These are phyloP conservation scores for Teratosphaeria nubilosa DNA, from an alignment of 2,329 filamentous ascomycete species.

Conservation along the genomic window DNA sequence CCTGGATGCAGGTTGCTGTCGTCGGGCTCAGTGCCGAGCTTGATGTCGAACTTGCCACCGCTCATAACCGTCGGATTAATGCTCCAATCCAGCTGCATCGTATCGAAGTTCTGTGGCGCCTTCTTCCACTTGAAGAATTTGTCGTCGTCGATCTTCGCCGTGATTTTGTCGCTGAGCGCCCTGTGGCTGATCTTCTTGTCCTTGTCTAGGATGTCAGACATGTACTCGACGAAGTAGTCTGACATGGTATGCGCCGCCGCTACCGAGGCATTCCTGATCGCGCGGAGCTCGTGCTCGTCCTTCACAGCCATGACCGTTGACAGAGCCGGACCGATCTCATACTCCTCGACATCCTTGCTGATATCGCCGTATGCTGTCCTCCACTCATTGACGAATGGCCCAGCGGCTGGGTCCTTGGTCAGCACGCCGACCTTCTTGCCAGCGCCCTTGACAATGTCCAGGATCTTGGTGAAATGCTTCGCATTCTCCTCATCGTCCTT, in stretches of 20 bases:
- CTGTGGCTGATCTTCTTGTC: slow-evolving; percentile 96
- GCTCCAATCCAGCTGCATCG: slow-evolving; percentile 85
- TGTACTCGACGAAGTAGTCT: slow-evolving; percentile 94
- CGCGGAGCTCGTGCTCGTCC: slow-evolving; percentile 85
- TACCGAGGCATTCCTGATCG: slow-evolving; percentile 87
- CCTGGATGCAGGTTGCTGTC: slow-evolving; percentile 76
- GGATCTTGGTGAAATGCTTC: slow-evolving; percentile 75
- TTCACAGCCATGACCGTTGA: slow-evolving; percentile 86
- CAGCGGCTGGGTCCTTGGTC: slow-evolving; percentile 71
- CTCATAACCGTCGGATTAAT: slow-evolving; percentile 86
- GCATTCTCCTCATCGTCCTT: slow-evolving; percentile 89
- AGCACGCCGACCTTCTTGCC: slow-evolving; percentile 88
- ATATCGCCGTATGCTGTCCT: slow-evolving; percentile 69
- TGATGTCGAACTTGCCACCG: slow-evolving; percentile 88
- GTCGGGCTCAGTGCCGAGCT: slow-evolving; percentile 67
- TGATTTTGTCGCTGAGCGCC: slow-evolving; percentile 73
- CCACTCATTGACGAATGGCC: slow-evolving; percentile 94
- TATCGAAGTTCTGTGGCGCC: slow-evolving; percentile 77
- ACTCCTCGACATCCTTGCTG: slow-evolving; percentile 76
- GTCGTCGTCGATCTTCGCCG: slow-evolving; percentile 80
- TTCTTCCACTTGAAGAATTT: slow-evolving; percentile 89
- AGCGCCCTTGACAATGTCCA: slow-evolving; percentile 76
- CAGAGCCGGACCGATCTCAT: slow-evolving; percentile 73
- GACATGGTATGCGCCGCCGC: slow-evolving; percentile 92
- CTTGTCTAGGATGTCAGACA: slow-evolving; percentile 89